Evolutionary conservation across 352 stramenopile genomes (phyloP).

Genomic region (Thalassiosira exigua): DNA sequence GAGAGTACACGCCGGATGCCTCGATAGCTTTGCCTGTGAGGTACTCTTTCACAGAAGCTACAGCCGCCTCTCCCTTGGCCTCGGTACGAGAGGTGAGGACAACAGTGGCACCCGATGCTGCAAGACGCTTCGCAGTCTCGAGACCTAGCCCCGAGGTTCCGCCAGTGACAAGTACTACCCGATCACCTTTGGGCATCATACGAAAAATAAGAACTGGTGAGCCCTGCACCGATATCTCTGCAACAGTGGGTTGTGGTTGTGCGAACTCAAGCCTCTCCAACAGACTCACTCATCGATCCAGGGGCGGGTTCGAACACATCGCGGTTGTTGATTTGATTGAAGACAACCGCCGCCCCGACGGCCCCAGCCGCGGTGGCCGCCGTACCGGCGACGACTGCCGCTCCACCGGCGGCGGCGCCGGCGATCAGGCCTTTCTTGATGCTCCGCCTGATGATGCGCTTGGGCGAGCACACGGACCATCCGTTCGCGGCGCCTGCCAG

Average conservation of each 20-base stretch:
- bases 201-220: too few species aligned
- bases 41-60: conserved; percentile 42
- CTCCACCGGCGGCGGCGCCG: conserved; percentile 1
- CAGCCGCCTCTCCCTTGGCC: conserved; percentile 34
- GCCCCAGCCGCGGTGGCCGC: conserved; percentile 9
- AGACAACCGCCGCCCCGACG: conserved; percentile 12
- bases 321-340: conserved; percentile 12
- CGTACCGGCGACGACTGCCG: conserved; percentile 1
- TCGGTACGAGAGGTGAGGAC: conserved; percentile 68
- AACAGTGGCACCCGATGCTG: conserved; percentile 70
- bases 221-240: too few species aligned
- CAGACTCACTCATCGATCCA: conserved; percentile 45
- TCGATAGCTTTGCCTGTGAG: conserved; percentile 17
- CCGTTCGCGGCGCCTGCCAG: conserved; percentile 3
- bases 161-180: too few species aligned
- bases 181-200: too few species aligned
- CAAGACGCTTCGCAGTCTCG: conserved; percentile 76
- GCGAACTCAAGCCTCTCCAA: too few species aligned
- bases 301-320: conserved; percentile 24
- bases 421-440: conserved; percentile 1
- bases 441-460: conserved; percentile 7
- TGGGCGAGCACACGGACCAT: background rate
- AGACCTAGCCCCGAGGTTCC: conserved; percentile 77
- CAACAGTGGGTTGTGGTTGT: too few species aligned
- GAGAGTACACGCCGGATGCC: conserved; percentile 17